Base-by-base conservation (phyloP, 495 filamentous ascomycete species). In the Penicillium psychrofluorescens region DNA sequence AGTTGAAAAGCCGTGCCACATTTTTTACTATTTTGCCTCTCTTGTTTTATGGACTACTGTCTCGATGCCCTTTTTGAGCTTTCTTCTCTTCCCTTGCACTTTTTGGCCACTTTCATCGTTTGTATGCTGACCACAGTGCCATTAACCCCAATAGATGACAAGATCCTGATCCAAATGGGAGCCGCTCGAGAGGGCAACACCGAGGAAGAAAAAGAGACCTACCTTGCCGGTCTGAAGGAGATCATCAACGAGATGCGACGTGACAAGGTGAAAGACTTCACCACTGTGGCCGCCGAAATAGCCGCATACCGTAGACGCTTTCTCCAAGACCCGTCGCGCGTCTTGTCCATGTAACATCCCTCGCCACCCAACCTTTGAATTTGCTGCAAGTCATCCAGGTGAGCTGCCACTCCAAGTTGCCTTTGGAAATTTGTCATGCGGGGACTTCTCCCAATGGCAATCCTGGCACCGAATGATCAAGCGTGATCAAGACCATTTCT, bases 151-250 rank as follows among this genome's bases (percentile, higher is more conserved):
- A 48, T 71, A 95, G 90, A 94, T 77, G 85, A 92, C 61, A 81
- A 84, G 55, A 85, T 95, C 38, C 81, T 95, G 38, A 73, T 88
- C 44, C 79, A 94, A 47, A 79, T 96, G 56, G 88, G 88, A 48
- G 79, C 80, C 29, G 64, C 81, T 41, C 73, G 74, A 40, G 87
- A 90, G 54, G 82, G 83, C 38, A 80, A 79, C 51, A 78, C 69
- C 14, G 75, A 79, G 48, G 81, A 87, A 62, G 80, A 88, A 51
- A 80, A 78, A 62, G 70, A 76, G 50, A 70, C 71, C 46, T 98
- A 89, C 66, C 79, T 82, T 40, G 71, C 77, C 40, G 90, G 90
- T 29, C 67, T 98, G 38, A 83, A 79, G 49, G 69, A 78, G 46
- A 76, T 91, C 29, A 83, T 98, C 50, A 78, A 81, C 52, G 76